These are phyloP conservation scores for Boletus eberwhitei DNA, from an alignment of 768 basidiomycete genomes.

Conservation along the genomic window DNA sequence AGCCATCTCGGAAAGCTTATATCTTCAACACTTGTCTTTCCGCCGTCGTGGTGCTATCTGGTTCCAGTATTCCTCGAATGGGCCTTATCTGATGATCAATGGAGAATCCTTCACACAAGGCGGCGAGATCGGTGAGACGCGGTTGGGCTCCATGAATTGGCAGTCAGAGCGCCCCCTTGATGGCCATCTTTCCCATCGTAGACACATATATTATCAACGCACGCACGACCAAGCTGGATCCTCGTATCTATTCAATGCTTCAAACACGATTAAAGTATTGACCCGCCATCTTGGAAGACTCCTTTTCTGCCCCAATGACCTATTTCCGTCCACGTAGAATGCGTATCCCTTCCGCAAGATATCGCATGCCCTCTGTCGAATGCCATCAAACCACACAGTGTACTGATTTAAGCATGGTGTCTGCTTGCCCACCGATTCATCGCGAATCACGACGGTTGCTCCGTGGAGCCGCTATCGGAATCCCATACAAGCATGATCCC, in stretches of 20 bases:
- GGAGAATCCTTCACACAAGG: neutral
- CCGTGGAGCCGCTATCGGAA: conserved; percentile 10
- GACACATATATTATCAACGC: neutral
- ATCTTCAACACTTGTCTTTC: neutral
- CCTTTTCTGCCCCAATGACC: conserved; percentile 5
- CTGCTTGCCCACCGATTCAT: neutral
- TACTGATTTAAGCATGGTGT: neutral
- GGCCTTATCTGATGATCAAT: conserved; percentile 15
- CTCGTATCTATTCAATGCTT: neutral
- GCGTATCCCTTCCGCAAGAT: neutral
- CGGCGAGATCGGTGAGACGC: neutral
- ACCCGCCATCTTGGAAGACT: neutral
- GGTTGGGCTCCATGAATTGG: neutral
- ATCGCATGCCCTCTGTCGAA: neutral
- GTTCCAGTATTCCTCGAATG: neutral
- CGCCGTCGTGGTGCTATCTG: neutral
- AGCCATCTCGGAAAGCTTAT: neutral
- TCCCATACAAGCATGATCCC: neutral
- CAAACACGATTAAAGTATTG: neutral
- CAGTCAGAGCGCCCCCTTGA: neutral
- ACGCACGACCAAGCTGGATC: neutral
- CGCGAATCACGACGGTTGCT: conserved; percentile 15
- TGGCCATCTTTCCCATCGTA: conserved; percentile 5
- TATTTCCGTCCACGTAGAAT: neutral
- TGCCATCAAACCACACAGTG: neutral